Evolutionary conservation across 2,329 filamentous ascomycete genomes (phyloP).

Genomic region (Alternaria dauci): DNA sequence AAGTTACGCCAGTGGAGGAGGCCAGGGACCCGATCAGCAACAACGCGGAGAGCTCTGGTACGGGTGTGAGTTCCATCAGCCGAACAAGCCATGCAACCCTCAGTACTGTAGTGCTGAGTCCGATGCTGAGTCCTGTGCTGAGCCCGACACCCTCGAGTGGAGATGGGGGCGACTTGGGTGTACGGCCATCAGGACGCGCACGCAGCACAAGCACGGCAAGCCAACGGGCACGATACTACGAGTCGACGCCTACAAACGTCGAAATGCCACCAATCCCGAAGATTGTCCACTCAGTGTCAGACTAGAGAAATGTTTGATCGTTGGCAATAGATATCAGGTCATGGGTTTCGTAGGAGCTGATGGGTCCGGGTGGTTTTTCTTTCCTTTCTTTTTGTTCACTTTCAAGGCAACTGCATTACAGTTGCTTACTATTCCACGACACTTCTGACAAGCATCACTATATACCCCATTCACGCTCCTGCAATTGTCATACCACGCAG

Average conservation of each 20-base stretch:
- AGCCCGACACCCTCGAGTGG: slow-evolving; percentile 29
- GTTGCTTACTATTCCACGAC: neutral
- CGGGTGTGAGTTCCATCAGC: slow-evolving; percentile 32
- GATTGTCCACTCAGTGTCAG: slow-evolving; percentile 42
- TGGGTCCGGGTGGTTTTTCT: neutral
- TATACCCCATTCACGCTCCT: slow-evolving; percentile 3
- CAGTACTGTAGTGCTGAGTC: slow-evolving; percentile 35
- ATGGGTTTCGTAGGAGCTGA: neutral
- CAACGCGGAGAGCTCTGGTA: slow-evolving; percentile 27
- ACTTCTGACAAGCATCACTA: neutral
- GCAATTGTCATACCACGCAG: neutral
- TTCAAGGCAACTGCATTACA: neutral
- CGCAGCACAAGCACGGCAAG: slow-evolving; percentile 43
- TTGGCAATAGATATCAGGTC: neutral
- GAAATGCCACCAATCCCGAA: slow-evolving; percentile 36
- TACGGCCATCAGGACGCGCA: slow-evolving; percentile 25
- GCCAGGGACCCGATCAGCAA: slow-evolving; percentile 19
- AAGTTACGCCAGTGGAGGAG: slow-evolving; percentile 36
- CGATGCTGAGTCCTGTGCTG: slow-evolving; percentile 24
- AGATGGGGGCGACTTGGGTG: slow-evolving; percentile 27
- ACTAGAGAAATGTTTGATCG: slow-evolving; percentile 4
- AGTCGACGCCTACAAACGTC: slow-evolving; percentile 31
- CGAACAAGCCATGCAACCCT: slow-evolving; percentile 26
- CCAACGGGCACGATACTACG: slow-evolving; percentile 40
- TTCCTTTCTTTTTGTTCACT: neutral